Percentiles rank a stretch among this genome's conserved stretches.
Conservation (phyloP, 257 asterid species). For the Solanum chilense region DNA sequence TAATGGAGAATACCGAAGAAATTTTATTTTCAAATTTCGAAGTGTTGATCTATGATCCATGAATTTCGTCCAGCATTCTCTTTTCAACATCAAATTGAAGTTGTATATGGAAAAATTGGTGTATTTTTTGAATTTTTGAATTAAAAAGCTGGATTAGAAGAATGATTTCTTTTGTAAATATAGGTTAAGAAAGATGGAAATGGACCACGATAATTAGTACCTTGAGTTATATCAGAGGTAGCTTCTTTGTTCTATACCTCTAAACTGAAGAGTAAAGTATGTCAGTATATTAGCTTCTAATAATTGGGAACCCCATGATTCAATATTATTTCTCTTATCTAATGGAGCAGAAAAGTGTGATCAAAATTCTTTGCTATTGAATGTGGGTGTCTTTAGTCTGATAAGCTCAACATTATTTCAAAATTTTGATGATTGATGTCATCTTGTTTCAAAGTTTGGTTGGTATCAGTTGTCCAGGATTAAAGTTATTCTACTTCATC, state of each 20-base stretch:
- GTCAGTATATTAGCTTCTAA: not conserved
- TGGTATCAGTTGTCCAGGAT: not conserved
- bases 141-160: not conserved
- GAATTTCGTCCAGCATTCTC: not conserved
- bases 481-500: not conserved
- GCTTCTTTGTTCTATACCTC: not conserved
- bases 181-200: not conserved
- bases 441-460: not conserved
- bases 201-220: constrained; percentile 14
- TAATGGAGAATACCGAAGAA: not conserved
- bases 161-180: not conserved
- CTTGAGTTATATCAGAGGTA: constrained; percentile 17
- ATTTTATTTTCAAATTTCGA: not conserved
- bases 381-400: not conserved
- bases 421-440: not conserved
- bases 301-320: not conserved
- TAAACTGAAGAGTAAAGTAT: not conserved
- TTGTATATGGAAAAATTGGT: not conserved
- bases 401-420: not conserved
- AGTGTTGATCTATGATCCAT: not conserved
- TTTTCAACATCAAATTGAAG: not conserved
- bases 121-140: not conserved
- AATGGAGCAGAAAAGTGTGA: not conserved
- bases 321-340: not conserved
- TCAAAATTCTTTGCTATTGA: not conserved